phyloP scores from a whole-genome alignment of 257 asterid genomes.

The Solanum arcanum region DNA sequence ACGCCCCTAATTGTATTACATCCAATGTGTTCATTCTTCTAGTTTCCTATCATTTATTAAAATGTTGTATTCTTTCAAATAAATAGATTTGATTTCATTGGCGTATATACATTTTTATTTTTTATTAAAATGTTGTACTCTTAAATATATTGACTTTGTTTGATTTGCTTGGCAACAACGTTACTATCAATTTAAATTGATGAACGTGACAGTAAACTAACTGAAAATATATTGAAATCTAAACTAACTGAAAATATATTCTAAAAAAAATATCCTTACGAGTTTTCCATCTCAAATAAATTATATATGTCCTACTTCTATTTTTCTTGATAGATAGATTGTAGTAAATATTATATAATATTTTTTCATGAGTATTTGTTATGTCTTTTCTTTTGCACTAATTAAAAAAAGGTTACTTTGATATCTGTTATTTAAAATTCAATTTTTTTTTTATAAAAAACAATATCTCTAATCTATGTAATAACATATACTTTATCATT shows the following conservation, averaged over 20 bases:
- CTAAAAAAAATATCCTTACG: not conserved
- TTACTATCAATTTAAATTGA: not conserved
- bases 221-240: not conserved
- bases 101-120: not conserved
- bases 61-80: not conserved
- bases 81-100: not conserved
- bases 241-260: not conserved
- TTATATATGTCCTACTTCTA: not conserved
- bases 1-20: too few relatives aligned
- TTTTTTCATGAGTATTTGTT: too few relatives aligned
- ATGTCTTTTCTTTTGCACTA: not conserved
- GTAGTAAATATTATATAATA: not conserved
- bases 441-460: too few relatives aligned
- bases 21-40: not conserved
- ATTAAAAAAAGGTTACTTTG: rapidly evolving
- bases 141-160: not conserved
- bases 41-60: not conserved
- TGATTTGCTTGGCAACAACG: not conserved
- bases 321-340: not conserved
- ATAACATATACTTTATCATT: not conserved
- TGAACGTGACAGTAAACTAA: not conserved
- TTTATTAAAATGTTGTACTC: too few relatives aligned
- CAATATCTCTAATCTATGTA: too few relatives aligned
- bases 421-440: too few relatives aligned
- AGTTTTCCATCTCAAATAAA: too few relatives aligned